Evolutionary conservation across 2,329 filamentous ascomycete genomes (phyloP), one percentile per base, ranked within the genome.

Genomic region (Chaetomium sp.): DNA sequence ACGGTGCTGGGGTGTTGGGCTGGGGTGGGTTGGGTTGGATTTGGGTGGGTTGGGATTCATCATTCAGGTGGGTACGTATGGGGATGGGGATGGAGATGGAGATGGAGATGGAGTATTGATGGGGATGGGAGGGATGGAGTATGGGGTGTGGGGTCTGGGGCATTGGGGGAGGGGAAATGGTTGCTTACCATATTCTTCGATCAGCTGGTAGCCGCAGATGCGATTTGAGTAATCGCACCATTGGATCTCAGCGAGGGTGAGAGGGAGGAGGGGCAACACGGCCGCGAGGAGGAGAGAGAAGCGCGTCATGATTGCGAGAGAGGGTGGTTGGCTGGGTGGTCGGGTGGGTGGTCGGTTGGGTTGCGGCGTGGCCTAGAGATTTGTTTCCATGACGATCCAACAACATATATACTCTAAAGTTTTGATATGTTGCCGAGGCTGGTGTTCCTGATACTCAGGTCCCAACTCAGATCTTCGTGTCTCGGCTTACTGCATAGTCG

Each of bases 191-290:
- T 57, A 57, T 27, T 57, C 13, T 12, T 57, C 33, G 35, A 57
- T 57, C 5, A 57, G 54, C 29, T 57, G 54, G 23, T 57, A 57
- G 35, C 54, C 54, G 54, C 33, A 57, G 35, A 57, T 57, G 35
- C 45, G 33, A 23, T 35, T 21, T 23, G 54, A 57, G 54, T 57
- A 57, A 19, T 57, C 33, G 23, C 54, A 57, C 54, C 54, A 57
- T 5, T 19, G n/a, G 33, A 57, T 57, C 54, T 57, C 54, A 35
- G 54, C 54, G 33, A 33, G 13, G 35, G 29, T 19, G 12, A 35
- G 13, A 16, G 54, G 35, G 35, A 27, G 54, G 1, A 42, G 13
- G 33, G 54, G 5, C 10, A 53, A 6, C 13, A 27, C 25, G 13
- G 25, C 25, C 3, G 50, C 19, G 4, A 53, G 27, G 50, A 53